Percentiles rank a stretch among this genome's conserved stretches.
Conservation (phyloP, 495 filamentous ascomycete species). For the Trichoderma asperelloides region DNA sequence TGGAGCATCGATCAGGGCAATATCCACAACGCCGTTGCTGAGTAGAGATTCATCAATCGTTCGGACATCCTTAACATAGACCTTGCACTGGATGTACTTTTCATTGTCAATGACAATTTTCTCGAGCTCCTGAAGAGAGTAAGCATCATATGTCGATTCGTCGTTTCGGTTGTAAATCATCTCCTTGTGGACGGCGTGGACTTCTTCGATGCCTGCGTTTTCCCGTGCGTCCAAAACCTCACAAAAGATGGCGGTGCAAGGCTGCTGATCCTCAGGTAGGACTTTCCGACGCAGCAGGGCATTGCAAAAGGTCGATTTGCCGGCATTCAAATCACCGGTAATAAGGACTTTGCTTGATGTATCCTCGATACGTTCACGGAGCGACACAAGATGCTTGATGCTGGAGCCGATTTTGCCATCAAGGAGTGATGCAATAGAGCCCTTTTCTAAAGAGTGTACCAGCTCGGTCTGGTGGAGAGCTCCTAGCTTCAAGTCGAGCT, state of each 20-base stretch:
- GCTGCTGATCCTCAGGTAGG: conserved; percentile 92
- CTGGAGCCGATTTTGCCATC: conserved; percentile 91
- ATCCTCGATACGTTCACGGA: conserved; percentile 93
- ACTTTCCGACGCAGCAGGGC: conserved; percentile 86
- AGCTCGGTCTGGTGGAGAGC: conserved; percentile 77
- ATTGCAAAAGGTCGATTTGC: conserved; percentile 98
- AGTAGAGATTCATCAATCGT: conserved; percentile 87
- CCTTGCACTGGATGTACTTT: conserved; percentile 87
- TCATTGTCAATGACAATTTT: conserved; percentile 81
- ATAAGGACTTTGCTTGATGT: conserved; percentile 95
- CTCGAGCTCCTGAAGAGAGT: conserved; percentile 64
- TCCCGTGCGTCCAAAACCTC: conserved; percentile 89
- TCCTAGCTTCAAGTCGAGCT: conserved; percentile 87
- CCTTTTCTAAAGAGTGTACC: conserved; percentile 93
- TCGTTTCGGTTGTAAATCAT: conserved; percentile 75
- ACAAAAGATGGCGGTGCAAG: conserved; percentile 98
- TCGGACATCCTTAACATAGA: conserved; percentile 89
- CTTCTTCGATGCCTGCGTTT: conserved; percentile 85
- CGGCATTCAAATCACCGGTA: conserved; percentile 95
- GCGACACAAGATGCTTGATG: conserved; percentile 75
- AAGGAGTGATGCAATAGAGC: conserved; percentile 76
- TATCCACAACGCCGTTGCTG: conserved; percentile 96
- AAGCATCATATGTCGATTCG: conserved; percentile 88
- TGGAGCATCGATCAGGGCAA: conserved; percentile 93
- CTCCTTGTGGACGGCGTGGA: conserved; percentile 86